Percentiles rank a stretch among this genome's conserved stretches.
Evolutionary conservation across 352 stramenopile genomes (phyloP).

Genomic region (Pythium pyrilobum): DNA sequence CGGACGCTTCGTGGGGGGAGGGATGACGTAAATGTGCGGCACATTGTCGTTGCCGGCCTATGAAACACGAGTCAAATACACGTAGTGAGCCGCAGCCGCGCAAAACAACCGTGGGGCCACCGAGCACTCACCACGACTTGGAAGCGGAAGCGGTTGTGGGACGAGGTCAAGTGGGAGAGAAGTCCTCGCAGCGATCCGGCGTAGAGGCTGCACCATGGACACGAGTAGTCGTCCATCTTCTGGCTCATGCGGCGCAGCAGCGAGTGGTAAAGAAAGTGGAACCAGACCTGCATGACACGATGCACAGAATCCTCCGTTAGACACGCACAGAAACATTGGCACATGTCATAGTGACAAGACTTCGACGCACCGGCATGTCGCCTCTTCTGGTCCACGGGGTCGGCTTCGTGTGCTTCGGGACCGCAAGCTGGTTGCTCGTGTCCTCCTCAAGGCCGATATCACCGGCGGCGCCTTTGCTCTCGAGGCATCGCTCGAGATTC

Average conservation of each 20-base stretch:
- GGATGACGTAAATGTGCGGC: constrained; percentile 81
- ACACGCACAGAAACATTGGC: not conserved
- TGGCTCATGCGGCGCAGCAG: constrained; percentile 79
- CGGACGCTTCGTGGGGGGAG: constrained; percentile 10
- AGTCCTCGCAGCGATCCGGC: constrained; percentile 65
- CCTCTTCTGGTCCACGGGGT: constrained; percentile 23
- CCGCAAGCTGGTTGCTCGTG: constrained; percentile 23
- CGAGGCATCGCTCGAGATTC: constrained; percentile 32
- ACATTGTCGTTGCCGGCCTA: constrained; percentile 75
- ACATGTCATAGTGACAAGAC: not conserved
- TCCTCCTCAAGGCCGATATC: constrained; percentile 16
- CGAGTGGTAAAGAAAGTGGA: constrained; percentile 80
- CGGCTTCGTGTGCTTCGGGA: constrained; percentile 32
- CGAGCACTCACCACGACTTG: constrained; percentile 47
- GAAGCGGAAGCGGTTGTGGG: constrained; percentile 75
- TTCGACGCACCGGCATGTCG: constrained; percentile 10
- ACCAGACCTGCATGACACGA: constrained; percentile 77
- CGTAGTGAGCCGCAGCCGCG: not conserved
- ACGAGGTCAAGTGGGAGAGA: constrained; percentile 69
- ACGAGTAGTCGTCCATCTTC: constrained; percentile 77
- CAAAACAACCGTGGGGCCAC: not conserved
- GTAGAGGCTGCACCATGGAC: constrained; percentile 81
- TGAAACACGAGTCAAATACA: not conserved
- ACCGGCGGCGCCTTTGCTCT: constrained; percentile 30
- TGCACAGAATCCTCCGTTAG: too few relatives aligned